A percentile compares a stretch with the other conserved stretches of the same genome.
These are phyloP conservation scores for Pleoardoris graminearum DNA, from an alignment of 2,329 filamentous ascomycete species.

Conservation along the genomic window DNA sequence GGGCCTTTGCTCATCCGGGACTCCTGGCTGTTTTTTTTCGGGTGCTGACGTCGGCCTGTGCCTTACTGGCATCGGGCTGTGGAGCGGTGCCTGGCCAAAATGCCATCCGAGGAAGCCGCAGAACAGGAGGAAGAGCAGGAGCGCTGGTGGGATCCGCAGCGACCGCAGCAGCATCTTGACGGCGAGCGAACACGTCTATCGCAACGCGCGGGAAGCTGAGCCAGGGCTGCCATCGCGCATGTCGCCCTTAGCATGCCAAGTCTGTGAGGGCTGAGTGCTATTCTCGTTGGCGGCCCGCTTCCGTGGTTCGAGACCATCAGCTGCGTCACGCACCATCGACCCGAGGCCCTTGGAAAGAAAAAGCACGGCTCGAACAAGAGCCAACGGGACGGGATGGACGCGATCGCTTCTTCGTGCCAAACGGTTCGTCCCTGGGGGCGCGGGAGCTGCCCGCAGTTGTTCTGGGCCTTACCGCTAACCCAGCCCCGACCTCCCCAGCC, in stretches of 20 bases:
- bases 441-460: slow-evolving; percentile 1
- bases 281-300: slow-evolving; percentile 8
- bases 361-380: not conserved
- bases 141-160: slow-evolving; percentile 25
- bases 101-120: slow-evolving; percentile 39
- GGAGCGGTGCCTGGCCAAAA: slow-evolving; percentile 27
- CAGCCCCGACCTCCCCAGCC: not conserved
- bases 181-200: not conserved
- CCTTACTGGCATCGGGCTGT: slow-evolving; percentile 11
- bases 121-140: slow-evolving; percentile 31
- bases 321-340: not conserved
- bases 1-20: not conserved
- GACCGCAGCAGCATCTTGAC: slow-evolving; percentile 35
- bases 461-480: not conserved
- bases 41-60: not conserved
- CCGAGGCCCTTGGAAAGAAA: not conserved
- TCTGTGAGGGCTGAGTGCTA: slow-evolving; percentile 18
- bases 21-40: not conserved
- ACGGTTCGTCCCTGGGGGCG: not conserved
- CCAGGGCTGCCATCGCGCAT: slow-evolving; percentile 6
- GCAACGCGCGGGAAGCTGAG: not conserved
- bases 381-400: too few species aligned
- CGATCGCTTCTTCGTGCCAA: not conserved
- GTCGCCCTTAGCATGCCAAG: slow-evolving; percentile 24
- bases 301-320: slow-evolving; percentile 14